Percentiles rank a stretch among this genome's conserved stretches.
Conservation (phyloP, 768 basidiomycete genomes). For the Boletus rubropictus region DNA sequence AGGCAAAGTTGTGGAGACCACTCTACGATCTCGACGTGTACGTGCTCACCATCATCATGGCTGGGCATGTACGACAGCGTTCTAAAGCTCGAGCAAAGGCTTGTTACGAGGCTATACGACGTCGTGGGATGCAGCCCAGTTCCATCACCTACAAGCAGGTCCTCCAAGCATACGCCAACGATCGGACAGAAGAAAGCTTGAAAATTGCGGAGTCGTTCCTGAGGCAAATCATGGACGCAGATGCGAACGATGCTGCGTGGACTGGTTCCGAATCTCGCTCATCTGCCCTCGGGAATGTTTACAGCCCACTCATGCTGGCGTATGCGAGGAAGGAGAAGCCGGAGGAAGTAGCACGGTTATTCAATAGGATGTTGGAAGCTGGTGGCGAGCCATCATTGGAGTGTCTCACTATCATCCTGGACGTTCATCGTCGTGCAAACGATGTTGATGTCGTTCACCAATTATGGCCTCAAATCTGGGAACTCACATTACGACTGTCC, state of each 20-base stretch:
- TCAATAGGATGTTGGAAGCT: conserved; percentile 45
- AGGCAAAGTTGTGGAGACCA: conserved; percentile 31
- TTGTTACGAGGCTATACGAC: conserved; percentile 67
- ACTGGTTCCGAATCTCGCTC: conserved; percentile 34
- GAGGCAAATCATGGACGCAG: conserved; percentile 39
- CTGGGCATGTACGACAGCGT: conserved; percentile 57
- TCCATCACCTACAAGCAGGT: conserved; percentile 66
- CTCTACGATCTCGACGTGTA: conserved; percentile 47
- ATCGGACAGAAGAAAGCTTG: conserved; percentile 45
- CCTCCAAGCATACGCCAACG: conserved; percentile 53
- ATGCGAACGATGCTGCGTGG: conserved; percentile 36
- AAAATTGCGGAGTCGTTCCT: conserved; percentile 63
- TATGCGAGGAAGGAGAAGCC: conserved; percentile 41
- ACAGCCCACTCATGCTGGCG: conserved; percentile 53
- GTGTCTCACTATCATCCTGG: conserved; percentile 60
- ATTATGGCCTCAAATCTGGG: conserved; percentile 66
- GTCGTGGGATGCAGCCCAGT: conserved; percentile 58
- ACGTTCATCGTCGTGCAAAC: conserved; percentile 58
- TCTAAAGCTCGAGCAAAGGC: conserved; percentile 51
- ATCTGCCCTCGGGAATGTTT: conserved; percentile 49
- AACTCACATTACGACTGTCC: conserved; percentile 45
- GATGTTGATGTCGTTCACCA: conserved; percentile 50
- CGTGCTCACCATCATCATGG: conserved; percentile 70
- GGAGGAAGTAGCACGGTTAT: conserved; percentile 52
- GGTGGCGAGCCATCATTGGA: conserved; percentile 57